phyloP scores from a whole-genome alignment of 2,329 filamentous ascomycete genomes.

The Nannizziopsis arthrosporioides region DNA sequence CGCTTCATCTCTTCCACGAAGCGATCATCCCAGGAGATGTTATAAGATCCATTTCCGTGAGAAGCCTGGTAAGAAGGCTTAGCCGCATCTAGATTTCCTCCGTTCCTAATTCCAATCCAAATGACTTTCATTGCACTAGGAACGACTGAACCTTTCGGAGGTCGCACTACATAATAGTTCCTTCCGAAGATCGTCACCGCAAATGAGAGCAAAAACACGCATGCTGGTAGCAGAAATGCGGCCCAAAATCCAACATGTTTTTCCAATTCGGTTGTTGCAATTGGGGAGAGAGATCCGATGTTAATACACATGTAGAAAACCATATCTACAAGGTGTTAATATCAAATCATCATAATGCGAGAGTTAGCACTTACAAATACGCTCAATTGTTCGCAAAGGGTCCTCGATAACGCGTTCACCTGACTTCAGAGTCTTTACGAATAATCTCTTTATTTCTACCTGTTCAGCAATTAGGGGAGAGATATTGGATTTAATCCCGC shows the following conservation, averaged over 20 bases:
- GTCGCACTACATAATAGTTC: slow-evolving; percentile 37
- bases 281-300: slow-evolving; percentile 54
- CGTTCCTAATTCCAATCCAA: slow-evolving; percentile 42
- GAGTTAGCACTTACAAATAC: slow-evolving; percentile 38
- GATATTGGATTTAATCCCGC: slow-evolving; percentile 56
- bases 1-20: slow-evolving; percentile 64
- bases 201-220: slow-evolving; percentile 52
- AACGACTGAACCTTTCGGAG: slow-evolving; percentile 52
- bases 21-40: slow-evolving; percentile 52
- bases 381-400: slow-evolving; percentile 52
- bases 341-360: not conserved
- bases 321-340: slow-evolving; percentile 38
- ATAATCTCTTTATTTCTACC: slow-evolving; percentile 47
- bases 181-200: slow-evolving; percentile 40
- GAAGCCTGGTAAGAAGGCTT: slow-evolving; percentile 54
- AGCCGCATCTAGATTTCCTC: slow-evolving; percentile 48
- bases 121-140: slow-evolving; percentile 50
- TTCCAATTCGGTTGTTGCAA: slow-evolving; percentile 59
- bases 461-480: slow-evolving; percentile 51
- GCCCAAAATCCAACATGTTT: slow-evolving; percentile 54
- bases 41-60: slow-evolving; percentile 31
- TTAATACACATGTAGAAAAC: slow-evolving; percentile 66
- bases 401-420: slow-evolving; percentile 53
- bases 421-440: slow-evolving; percentile 32
- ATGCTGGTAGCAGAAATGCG: slow-evolving; percentile 50